A percentile compares a stretch with the other conserved stretches of the same genome.
Conservation (phyloP, 495 filamentous ascomycete species). For the Lophium mytilinum region DNA sequence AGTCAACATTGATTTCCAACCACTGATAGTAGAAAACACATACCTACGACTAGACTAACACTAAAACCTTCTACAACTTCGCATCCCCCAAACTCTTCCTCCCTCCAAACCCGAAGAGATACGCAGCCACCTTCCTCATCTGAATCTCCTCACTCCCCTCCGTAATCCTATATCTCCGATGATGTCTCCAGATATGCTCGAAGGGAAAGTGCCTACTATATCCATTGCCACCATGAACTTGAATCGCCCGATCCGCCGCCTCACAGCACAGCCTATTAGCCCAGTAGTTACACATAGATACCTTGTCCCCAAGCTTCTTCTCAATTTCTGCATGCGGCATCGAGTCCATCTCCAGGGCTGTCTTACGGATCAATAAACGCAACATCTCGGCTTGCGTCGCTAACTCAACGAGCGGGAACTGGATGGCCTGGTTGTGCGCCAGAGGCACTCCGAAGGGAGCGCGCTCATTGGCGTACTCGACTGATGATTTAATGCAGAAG, state of each 20-base stretch:
- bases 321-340: slow-evolving; percentile 46
- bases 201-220: slow-evolving; percentile 34
- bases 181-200: slow-evolving; percentile 39
- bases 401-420: slow-evolving; percentile 54
- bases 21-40: no score
- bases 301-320: slow-evolving; percentile 45
- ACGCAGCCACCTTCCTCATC: slow-evolving; percentile 37
- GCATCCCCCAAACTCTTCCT: slow-evolving; percentile 24
- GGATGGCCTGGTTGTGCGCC: slow-evolving; percentile 50
- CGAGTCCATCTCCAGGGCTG: slow-evolving; percentile 50
- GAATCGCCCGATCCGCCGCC: slow-evolving; percentile 53
- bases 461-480: slow-evolving; percentile 44
- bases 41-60: no score
- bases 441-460: slow-evolving; percentile 49
- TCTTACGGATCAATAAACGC: slow-evolving; percentile 50
- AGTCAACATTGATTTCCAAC: no score
- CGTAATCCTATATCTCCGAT: slow-evolving; percentile 35
- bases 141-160: slow-evolving; percentile 39
- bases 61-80: not conserved
- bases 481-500: slow-evolving; percentile 47
- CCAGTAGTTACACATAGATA: slow-evolving; percentile 59
- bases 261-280: slow-evolving; percentile 50
- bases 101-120: slow-evolving; percentile 33
- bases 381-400: slow-evolving; percentile 54
- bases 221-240: slow-evolving; percentile 47